Percentiles rank a stretch among this genome's conserved stretches.
phyloP scores from a whole-genome alignment of 345 rosid species.

The Rhodomyrtus tomentosa region DNA sequence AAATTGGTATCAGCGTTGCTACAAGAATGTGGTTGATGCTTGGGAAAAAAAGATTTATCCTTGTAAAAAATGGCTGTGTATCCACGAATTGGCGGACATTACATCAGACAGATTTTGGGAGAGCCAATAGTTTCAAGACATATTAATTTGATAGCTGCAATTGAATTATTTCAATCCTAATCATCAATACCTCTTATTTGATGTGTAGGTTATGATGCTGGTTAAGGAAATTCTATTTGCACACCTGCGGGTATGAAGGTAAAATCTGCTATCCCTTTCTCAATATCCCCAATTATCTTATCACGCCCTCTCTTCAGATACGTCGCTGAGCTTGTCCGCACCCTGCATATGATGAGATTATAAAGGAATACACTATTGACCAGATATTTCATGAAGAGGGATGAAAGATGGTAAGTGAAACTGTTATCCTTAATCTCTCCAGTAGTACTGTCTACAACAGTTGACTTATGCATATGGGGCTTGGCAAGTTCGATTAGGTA shows the following conservation, averaged over 20 bases:
- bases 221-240: conserved; percentile 1
- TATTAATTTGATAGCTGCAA: not conserved
- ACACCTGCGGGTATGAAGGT: conserved; percentile 82
- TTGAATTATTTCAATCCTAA: not conserved
- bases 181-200: not conserved
- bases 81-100: not conserved
- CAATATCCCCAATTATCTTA: conserved; percentile 58
- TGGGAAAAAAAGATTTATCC: not conserved
- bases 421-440: conserved; percentile 92
- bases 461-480: conserved; percentile 79
- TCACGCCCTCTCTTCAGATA: conserved; percentile 74
- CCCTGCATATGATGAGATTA: conserved; percentile 29
- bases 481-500: conserved; percentile 66
- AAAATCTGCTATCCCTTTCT: conserved; percentile 82
- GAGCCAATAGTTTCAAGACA: not conserved
- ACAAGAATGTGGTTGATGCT: not conserved
- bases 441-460: conserved; percentile 71
- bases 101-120: not conserved
- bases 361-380: not conserved
- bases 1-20: not conserved
- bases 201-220: not conserved
- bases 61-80: not conserved
- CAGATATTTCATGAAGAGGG: not conserved
- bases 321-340: conserved; percentile 82
- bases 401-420: conserved; percentile 11